These are phyloP conservation scores for Chionographis japonica DNA, from an alignment of 106 monocot species.

Conservation along the genomic window DNA sequence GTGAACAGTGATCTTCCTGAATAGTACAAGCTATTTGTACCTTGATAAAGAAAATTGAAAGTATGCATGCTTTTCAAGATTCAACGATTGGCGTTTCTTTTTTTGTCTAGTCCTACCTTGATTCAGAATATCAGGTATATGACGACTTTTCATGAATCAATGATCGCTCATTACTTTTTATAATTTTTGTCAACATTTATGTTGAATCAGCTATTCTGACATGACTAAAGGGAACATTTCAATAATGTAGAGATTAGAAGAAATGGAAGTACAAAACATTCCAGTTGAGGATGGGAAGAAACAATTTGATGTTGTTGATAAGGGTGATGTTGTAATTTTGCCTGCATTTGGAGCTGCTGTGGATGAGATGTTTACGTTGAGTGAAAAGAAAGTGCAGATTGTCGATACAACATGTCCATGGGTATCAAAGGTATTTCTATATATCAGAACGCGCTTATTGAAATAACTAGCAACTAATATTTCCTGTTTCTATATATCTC, in stretches of 20 bases:
- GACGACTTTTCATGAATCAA: too few species aligned
- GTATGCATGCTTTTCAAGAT: too few species aligned
- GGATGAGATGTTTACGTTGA: constrained; percentile 87
- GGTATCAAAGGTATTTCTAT: constrained; percentile 83
- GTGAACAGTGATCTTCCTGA: too few species aligned
- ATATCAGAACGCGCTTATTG: background rate
- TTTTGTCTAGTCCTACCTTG: too few species aligned
- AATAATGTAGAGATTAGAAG: constrained; percentile 61
- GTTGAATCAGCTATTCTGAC: background rate
- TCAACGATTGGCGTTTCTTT: too few species aligned
- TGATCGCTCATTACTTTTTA: too few species aligned
- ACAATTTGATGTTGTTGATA: constrained; percentile 67
- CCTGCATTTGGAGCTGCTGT: constrained; percentile 98
- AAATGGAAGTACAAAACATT: constrained; percentile 80
- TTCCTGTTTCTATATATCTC: constrained; percentile 1
- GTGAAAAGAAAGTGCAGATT: constrained; percentile 87
- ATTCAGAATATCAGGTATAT: too few species aligned
- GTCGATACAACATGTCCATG: constrained; percentile 99
- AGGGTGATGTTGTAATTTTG: constrained; percentile 83
- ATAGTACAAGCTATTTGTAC: too few species aligned
- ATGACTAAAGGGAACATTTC: background rate
- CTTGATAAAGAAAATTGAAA: too few species aligned
- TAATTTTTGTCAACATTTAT: too few species aligned
- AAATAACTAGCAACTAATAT: too few species aligned
- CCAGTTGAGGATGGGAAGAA: constrained; percentile 75